phyloP scores from a whole-genome alignment of 2,329 filamentous ascomycete genomes.

The Penicillium griseofulvum region DNA sequence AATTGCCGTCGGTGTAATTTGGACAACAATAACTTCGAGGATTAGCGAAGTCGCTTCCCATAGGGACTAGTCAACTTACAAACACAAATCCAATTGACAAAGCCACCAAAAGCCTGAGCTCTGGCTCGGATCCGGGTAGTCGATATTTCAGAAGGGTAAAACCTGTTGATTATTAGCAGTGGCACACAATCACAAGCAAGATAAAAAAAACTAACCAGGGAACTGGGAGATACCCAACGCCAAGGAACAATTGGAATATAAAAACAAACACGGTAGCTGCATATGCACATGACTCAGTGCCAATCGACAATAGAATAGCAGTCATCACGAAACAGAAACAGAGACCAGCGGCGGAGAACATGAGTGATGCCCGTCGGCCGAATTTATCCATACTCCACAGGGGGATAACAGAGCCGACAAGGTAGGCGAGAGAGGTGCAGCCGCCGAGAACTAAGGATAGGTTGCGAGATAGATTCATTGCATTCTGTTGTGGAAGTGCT shows the following conservation, averaged over 20 bases:
- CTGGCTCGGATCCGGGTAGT: slow-evolving; percentile 43
- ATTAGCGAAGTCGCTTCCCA: slow-evolving; percentile 18
- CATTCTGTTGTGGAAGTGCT: slow-evolving; percentile 9
- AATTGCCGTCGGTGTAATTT: slow-evolving; percentile 18
- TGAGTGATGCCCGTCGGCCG: slow-evolving; percentile 43
- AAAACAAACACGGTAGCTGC: slow-evolving; percentile 47
- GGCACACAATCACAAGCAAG: too few relatives aligned
- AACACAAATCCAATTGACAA: slow-evolving; percentile 39
- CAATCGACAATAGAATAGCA: slow-evolving; percentile 39
- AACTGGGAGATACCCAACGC: slow-evolving; percentile 45
- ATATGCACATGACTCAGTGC: slow-evolving; percentile 34
- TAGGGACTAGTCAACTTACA: slow-evolving; percentile 29
- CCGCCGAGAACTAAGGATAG: slow-evolving; percentile 55
- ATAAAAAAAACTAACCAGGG: slow-evolving; percentile 33
- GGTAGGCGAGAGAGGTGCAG: slow-evolving; percentile 40
- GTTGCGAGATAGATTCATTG: slow-evolving; percentile 44
- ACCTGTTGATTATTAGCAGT: slow-evolving; percentile 17
- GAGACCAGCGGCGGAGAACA: slow-evolving; percentile 42
- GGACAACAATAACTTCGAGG: slow-evolving; percentile 5
- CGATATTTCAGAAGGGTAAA: slow-evolving; percentile 43
- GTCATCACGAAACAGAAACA: slow-evolving; percentile 47
- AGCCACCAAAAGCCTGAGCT: slow-evolving; percentile 42
- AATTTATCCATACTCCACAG: slow-evolving; percentile 44
- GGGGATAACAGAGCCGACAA: slow-evolving; percentile 43
- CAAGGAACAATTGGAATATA: slow-evolving; percentile 47